Evolutionary conservation across 768 basidiomycete species (phyloP).

Genomic region (Hydnomerulius pinastri): DNA sequence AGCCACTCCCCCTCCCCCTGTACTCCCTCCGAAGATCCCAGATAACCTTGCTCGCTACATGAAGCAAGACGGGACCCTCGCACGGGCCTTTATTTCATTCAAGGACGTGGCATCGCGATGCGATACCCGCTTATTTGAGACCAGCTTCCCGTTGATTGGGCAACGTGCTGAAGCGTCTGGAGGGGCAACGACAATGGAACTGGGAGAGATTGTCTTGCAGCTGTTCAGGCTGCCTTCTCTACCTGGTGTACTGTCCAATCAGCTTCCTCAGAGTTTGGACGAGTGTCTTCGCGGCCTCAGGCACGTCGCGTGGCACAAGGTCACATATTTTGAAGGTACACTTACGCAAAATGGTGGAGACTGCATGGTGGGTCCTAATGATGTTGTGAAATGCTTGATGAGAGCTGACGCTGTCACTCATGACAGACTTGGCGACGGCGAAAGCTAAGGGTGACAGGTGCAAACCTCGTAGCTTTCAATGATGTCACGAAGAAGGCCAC

Average conservation of each 20-base stretch:
- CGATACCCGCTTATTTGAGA: conserved; percentile 84
- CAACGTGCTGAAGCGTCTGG: conserved; percentile 58
- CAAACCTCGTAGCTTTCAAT: conserved; percentile 87
- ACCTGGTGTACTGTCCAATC: conserved; percentile 74
- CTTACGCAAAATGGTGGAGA: conserved; percentile 94
- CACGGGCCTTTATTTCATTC: conserved; percentile 85
- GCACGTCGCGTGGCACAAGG: conserved; percentile 92
- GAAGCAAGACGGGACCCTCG: conserved; percentile 85
- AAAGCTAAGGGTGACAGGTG: conserved; percentile 80
- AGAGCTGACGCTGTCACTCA: neutral
- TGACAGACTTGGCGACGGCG: conserved; percentile 79
- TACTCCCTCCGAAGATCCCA: conserved; percentile 47
- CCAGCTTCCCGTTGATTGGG: conserved; percentile 77
- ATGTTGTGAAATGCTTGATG: neutral
- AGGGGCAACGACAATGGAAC: conserved; percentile 63
- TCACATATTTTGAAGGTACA: conserved; percentile 90
- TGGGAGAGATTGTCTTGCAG: conserved; percentile 89
- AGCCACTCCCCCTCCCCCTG: conserved; percentile 41
- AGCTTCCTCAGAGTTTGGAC: conserved; percentile 89
- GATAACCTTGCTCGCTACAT: conserved; percentile 84
- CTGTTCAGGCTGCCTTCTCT: conserved; percentile 88
- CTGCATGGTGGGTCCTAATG: conserved; percentile 66
- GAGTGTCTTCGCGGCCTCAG: conserved; percentile 88
- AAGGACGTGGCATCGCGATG: conserved; percentile 83
- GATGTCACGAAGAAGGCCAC: conserved; percentile 90